A percentile compares a stretch with the other conserved stretches of the same genome.
These are phyloP conservation scores for Podaxis rugospora DNA, from an alignment of 768 basidiomycete genomes.

Conservation along the genomic window DNA sequence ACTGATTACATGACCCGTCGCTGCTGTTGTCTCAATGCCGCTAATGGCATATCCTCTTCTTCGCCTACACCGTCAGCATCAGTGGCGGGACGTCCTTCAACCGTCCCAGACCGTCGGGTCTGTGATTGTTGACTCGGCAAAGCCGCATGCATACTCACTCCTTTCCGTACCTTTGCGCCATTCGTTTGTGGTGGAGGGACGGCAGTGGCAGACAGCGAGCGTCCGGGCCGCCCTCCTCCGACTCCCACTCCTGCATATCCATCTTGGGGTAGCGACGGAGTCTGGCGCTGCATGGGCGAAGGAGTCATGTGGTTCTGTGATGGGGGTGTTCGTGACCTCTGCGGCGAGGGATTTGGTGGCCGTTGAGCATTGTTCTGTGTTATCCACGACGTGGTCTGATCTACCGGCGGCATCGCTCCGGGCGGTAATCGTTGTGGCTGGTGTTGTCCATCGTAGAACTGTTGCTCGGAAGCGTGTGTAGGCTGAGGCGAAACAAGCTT, in stretches of 20 bases:
- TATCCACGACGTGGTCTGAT: constrained; percentile 29
- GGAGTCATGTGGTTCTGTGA: constrained; percentile 20
- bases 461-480: constrained; percentile 27
- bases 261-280: constrained; percentile 27
- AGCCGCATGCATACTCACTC: constrained; percentile 59
- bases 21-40: constrained; percentile 75
- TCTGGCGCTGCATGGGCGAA: constrained; percentile 16
- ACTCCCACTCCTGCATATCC: constrained; percentile 18
- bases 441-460: constrained; percentile 35
- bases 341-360: constrained; percentile 20
- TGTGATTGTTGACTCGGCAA: constrained; percentile 39
- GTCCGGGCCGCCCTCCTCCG: constrained; percentile 41
- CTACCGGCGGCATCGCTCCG: constrained; percentile 57
- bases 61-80: constrained; percentile 26
- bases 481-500: constrained; percentile 24
- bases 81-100: constrained; percentile 17
- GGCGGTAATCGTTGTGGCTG: constrained; percentile 42
- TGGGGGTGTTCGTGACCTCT: constrained; percentile 51
- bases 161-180: constrained; percentile 56
- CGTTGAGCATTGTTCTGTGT: constrained; percentile 19
- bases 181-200: constrained; percentile 33
- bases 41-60: constrained; percentile 79
- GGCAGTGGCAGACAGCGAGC: constrained; percentile 71
- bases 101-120: constrained; percentile 26
- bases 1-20: constrained; percentile 32